phyloP scores from a whole-genome alignment of 148 eudicot species.

The Salicornia ramosissima region DNA sequence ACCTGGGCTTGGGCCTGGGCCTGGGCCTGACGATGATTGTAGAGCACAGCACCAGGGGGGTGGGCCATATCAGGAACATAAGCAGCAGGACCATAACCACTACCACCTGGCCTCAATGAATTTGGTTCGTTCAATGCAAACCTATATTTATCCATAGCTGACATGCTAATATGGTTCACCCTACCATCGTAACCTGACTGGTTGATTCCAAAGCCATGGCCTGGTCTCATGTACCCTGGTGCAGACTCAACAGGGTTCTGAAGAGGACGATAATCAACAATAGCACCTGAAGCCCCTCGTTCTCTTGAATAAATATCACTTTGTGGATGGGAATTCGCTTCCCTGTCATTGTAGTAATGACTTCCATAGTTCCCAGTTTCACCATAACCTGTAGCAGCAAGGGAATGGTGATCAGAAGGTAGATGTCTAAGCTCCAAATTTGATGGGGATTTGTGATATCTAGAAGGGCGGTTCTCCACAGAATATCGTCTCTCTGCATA shows the following conservation, averaged over 20 bases:
- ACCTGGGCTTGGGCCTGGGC: slow-evolving; percentile 9
- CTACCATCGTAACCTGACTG: not conserved
- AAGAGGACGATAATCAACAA: slow-evolving; percentile 14
- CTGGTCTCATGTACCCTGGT: slow-evolving; percentile 4
- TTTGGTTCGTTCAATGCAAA: slow-evolving; percentile 37
- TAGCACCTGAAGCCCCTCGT: not conserved
- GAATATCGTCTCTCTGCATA: slow-evolving; percentile 2
- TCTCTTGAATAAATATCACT: slow-evolving; percentile 18
- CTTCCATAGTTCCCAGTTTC: slow-evolving; percentile 7
- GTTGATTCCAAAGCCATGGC: too few relatives aligned
- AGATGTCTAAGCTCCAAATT: slow-evolving; percentile 20
- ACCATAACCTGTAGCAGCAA: slow-evolving; percentile 2
- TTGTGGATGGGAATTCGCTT: slow-evolving; percentile 11
- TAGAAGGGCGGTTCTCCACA: slow-evolving; percentile 2
- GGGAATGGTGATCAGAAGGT: slow-evolving; percentile 8
- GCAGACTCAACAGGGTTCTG: slow-evolving; percentile 18
- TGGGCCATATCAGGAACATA: not conserved
- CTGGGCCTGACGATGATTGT: slow-evolving; percentile 16
- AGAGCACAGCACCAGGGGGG: slow-evolving; percentile 11
- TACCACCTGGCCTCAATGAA: slow-evolving; percentile 21
- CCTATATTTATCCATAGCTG: slow-evolving; percentile 42
- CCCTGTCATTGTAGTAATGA: slow-evolving; percentile 19
- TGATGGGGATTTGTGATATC: slow-evolving; percentile 13
- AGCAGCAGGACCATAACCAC: slow-evolving; percentile 5
- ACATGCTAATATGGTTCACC: slow-evolving; percentile 13